Base-by-base conservation (phyloP, 352 stramenopile species). In the Elongisporangium senticosum region DNA sequence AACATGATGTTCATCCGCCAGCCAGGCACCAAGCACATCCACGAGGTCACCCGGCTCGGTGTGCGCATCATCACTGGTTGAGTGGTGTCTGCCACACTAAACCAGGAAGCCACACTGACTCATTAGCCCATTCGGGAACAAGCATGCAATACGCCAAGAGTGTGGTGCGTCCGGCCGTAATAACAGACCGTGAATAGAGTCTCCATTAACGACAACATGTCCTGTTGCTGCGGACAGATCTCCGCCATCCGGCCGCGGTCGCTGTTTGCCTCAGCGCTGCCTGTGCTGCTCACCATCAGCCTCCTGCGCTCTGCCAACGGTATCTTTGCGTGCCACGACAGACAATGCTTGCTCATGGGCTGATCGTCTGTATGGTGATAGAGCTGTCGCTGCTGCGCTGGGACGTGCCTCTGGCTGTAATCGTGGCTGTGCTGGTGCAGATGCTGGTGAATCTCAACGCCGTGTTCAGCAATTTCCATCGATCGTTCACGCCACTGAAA, bases 1-100 rank as follows among this genome's bases (percentile, higher is more conserved):
- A 98, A 97, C 56, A 96, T 95, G 83, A 97, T 98, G 87, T 98
- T 98, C 61, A 96, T 98, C 56, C 77, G 82, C 28, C 93, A 96
- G 69, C 89, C 91, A 14, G 74, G 96, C 64, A 79, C 82, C 53
- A 81, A 90, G 56, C 87, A 90, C 65, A 95, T 95, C 65, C 89
- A 97, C 68, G 89, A 95, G 58, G 79, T 98, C 24, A 79, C 84
- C 22, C 71, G 83, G 51, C 72, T 93, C 23, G 90, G 90, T 24
- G 83, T 97, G 17, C 81, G 90, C 10, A 83, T 97, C 56, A 97
- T 97, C 64, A 96, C 87, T 3, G 61, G 79, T 17, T 11, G 15
- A 33, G 19, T 60, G 40, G 56, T 61, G 56, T 61, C 48, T 39
- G 14, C 40, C 33, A 61, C 56, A 17, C 28, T 37, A 56, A 51